Percentiles rank a stretch among this genome's conserved stretches.
Conservation (phyloP, 1,284 basidiomycete genomes). For the Tranzscheliella williamsii region DNA sequence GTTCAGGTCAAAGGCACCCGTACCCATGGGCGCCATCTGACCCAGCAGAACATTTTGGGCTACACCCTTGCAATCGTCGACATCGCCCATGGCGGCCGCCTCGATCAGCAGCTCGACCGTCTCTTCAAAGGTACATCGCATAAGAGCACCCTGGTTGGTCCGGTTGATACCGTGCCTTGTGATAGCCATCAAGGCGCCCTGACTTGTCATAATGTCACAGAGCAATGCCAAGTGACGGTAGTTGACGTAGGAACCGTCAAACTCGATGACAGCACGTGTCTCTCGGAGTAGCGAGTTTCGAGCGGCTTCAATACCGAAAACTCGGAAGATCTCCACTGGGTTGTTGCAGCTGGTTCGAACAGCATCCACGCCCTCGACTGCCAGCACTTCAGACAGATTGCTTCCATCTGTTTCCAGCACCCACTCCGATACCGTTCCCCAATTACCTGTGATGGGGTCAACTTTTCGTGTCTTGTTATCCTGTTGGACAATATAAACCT, state of each 20-base stretch:
- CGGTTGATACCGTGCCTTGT: constrained; percentile 99
- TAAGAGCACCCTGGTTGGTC: constrained; percentile 74
- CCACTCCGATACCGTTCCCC: constrained; percentile 71
- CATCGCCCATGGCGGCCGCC: constrained; percentile 94
- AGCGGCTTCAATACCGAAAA: constrained; percentile 97
- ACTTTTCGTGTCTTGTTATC: constrained; percentile 69
- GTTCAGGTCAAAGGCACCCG: constrained; percentile 83
- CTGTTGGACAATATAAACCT: constrained; percentile 90
- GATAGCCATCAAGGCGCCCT: constrained; percentile 94
- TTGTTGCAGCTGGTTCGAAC: constrained; percentile 93
- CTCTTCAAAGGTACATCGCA: constrained; percentile 99
- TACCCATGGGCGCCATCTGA: constrained; percentile 83
- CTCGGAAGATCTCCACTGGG: constrained; percentile 91
- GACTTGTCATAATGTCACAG: constrained; percentile 97
- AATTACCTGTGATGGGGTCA: constrained; percentile 53
- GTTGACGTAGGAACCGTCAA: constrained; percentile 99
- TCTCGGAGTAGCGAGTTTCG: constrained; percentile 91
- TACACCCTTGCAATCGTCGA: constrained; percentile 96
- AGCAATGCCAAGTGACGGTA: constrained; percentile 94
- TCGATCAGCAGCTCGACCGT: constrained; percentile 99
- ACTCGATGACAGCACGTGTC: constrained; percentile 82
- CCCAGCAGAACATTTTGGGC: constrained; percentile 98
- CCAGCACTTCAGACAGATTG: constrained; percentile 69
- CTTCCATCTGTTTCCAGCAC: constrained; percentile 91
- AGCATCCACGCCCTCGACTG: constrained; percentile 91